These are phyloP conservation scores for Medicago lupulina DNA, from an alignment of 306 rosid genomes.

Conservation along the genomic window DNA sequence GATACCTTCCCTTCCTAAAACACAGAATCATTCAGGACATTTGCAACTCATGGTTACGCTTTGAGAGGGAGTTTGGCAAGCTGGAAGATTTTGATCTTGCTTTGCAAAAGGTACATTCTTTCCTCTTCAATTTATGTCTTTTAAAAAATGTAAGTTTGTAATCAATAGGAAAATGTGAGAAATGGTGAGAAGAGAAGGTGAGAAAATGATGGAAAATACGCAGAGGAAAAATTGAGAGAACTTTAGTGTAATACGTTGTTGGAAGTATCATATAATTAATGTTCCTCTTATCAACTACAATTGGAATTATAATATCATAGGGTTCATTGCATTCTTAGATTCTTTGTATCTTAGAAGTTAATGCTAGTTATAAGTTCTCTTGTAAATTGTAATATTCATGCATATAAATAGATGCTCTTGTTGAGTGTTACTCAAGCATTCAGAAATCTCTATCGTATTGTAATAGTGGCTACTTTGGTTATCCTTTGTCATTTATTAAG, in stretches of 20 bases:
- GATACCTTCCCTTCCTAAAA: constrained; percentile 75
- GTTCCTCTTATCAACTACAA: not conserved
- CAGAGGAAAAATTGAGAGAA: constrained; percentile 1
- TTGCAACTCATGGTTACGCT: constrained; percentile 87
- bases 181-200: not conserved
- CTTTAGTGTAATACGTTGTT: not conserved
- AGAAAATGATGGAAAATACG: not conserved
- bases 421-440: not conserved
- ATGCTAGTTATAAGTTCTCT: not conserved
- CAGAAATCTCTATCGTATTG: not conserved
- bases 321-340: not conserved
- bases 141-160: constrained; percentile 3
- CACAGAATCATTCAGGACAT: constrained; percentile 93
- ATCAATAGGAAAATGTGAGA: not conserved
- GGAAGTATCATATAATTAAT: not conserved
- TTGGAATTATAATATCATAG: not conserved
- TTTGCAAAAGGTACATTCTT: constrained; percentile 64
- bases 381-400: not conserved
- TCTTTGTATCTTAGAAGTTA: not conserved
- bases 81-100: constrained; percentile 87
- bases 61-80: constrained; percentile 87
- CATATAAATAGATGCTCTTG: not conserved
- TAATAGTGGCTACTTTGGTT: not conserved
- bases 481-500: constrained; percentile 23
- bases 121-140: constrained; percentile 21